These are phyloP conservation scores for Ophiostoma sp. DNA, from an alignment of 2,329 filamentous ascomycete species.

Conservation along the genomic window DNA sequence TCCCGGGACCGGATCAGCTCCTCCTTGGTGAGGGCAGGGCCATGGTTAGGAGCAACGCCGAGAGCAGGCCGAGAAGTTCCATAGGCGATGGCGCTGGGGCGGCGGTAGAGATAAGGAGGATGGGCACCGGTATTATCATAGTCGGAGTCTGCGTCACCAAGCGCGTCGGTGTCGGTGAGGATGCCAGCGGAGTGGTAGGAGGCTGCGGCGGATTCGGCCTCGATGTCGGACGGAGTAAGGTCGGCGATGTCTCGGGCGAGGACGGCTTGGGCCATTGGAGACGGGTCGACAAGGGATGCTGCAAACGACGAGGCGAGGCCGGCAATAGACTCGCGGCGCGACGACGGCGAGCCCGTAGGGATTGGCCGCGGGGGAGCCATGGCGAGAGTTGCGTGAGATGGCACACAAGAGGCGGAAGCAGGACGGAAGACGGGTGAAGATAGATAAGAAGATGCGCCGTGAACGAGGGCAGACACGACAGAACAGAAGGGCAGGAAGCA, in stretches of 20 bases:
- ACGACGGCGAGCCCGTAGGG: constrained; percentile 23
- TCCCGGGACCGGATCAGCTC: constrained; percentile 53
- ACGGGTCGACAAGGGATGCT: constrained; percentile 52
- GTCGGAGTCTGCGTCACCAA: constrained; percentile 37
- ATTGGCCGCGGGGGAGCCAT: constrained; percentile 30
- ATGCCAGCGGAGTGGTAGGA: constrained; percentile 21
- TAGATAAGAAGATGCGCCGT: background rate
- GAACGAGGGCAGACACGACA: background rate
- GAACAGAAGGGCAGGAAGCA: background rate
- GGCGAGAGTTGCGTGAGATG: too few species aligned
- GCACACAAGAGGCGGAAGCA: background rate
- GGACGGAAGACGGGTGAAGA: too few species aligned
- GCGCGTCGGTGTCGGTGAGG: constrained; percentile 28
- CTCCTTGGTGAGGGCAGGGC: constrained; percentile 46
- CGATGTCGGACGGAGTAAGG: constrained; percentile 52
- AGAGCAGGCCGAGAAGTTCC: constrained; percentile 66
- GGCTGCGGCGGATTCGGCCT: constrained; percentile 20
- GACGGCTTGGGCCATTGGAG: constrained; percentile 61
- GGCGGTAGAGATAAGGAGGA: constrained; percentile 58
- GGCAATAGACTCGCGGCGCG: constrained; percentile 22
- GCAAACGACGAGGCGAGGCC: constrained; percentile 34
- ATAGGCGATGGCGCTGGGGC: constrained; percentile 70
- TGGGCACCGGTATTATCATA: constrained; percentile 33
- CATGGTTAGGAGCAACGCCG: constrained; percentile 48
- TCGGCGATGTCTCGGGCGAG: constrained; percentile 62